Evolutionary conservation across 805 yeast species (phyloP).

Genomic region (Vanderwaltozyma tropicalis): DNA sequence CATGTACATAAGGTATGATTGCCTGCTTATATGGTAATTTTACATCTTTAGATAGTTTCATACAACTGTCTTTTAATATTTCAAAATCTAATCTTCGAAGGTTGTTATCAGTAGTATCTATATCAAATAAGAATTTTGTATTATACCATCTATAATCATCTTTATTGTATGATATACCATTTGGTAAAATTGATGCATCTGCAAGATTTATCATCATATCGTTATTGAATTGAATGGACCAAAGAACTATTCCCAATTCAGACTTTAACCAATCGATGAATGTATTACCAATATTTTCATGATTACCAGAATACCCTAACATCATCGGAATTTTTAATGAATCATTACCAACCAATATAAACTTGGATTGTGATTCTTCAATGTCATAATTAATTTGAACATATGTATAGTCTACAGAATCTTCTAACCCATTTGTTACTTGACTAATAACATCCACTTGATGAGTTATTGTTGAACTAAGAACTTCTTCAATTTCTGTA

Average conservation of each 20-base stretch:
- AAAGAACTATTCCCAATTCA: constrained; percentile 17
- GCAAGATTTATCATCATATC: constrained; percentile 17
- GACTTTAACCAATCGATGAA: constrained; percentile 24
- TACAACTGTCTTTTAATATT: constrained; percentile 18
- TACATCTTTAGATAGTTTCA: constrained; percentile 7
- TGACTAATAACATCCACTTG: not conserved
- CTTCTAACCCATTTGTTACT: not conserved
- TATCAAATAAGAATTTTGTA: constrained; percentile 20
- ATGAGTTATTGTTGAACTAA: not conserved
- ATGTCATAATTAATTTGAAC: constrained; percentile 8
- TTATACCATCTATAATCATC: constrained; percentile 13
- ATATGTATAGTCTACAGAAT: constrained; percentile 2
- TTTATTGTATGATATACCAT: constrained; percentile 5
- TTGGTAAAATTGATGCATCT: constrained; percentile 14
- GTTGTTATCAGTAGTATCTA: constrained; percentile 14
- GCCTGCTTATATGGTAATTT: constrained; percentile 6
- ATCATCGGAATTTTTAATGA: constrained; percentile 9
- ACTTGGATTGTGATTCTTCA: constrained; percentile 3
- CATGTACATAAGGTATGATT: constrained; percentile 15
- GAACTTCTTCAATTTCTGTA: constrained; percentile 6
- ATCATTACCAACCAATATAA: constrained; percentile 7
- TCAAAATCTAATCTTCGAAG: constrained; percentile 20
- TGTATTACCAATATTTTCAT: not conserved
- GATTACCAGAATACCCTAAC: constrained; percentile 9
- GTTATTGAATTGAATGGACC: constrained; percentile 18